A percentile compares a stretch with the other conserved stretches of the same genome.
Evolutionary conservation across 2,329 filamentous ascomycete species (phyloP).

Genomic region (Fusarium foetens): DNA sequence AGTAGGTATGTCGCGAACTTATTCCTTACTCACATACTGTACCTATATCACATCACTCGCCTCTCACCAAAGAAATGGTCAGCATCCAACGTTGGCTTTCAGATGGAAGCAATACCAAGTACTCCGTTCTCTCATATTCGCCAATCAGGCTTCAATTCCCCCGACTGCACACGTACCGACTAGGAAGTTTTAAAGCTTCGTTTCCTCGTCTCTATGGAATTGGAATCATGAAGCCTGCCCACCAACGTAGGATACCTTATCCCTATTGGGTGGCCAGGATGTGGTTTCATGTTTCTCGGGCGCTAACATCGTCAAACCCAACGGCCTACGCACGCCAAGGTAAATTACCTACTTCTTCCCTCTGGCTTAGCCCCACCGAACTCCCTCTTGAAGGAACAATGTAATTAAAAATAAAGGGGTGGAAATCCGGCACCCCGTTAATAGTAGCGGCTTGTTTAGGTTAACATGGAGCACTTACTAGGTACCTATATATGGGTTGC

Average conservation of each 20-base stretch:
- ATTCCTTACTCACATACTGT: neutral
- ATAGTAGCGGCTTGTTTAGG: neutral
- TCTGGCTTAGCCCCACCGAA: constrained; percentile 22
- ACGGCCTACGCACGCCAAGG: constrained; percentile 37
- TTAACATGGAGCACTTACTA: neutral
- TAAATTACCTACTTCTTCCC: constrained; percentile 12
- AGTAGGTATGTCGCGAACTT: neutral
- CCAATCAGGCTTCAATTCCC: neutral
- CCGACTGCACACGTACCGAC: neutral
- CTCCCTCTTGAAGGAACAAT: neutral
- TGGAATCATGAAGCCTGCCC: neutral
- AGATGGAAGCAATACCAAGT: neutral
- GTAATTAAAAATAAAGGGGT: constrained; percentile 20
- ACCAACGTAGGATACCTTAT: neutral
- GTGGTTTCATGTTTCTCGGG: constrained; percentile 45
- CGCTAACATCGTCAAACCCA: constrained; percentile 41
- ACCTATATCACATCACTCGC: neutral
- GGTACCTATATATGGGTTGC: neutral
- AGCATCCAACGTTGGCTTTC: neutral
- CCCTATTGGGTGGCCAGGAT: constrained; percentile 12
- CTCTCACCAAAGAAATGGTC: neutral
- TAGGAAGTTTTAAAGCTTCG: neutral
- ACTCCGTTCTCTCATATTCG: neutral
- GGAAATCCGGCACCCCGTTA: neutral
- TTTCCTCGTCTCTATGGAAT: neutral